Evolutionary conservation across 169 alveolate species (phyloP).

Genomic region (Cryptosporidium bovis): DNA sequence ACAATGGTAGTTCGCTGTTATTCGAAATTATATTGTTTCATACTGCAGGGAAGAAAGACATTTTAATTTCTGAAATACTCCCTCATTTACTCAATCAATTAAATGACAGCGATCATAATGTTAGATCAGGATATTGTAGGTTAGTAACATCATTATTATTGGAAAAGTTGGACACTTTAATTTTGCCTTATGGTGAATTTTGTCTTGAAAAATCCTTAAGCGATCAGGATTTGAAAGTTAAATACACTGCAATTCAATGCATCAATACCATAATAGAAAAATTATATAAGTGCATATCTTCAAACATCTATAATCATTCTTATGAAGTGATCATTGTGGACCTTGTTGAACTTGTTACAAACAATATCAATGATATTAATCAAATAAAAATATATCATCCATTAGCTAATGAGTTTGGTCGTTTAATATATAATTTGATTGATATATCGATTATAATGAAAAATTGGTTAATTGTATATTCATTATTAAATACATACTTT

Average conservation of each 20-base stretch:
- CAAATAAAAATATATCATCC: slow-evolving; percentile 14
- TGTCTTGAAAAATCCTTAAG: slow-evolving; percentile 57
- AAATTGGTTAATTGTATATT: slow-evolving; percentile 27
- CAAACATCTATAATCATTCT: background rate
- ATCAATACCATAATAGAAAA: slow-evolving; percentile 4
- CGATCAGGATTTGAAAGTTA: slow-evolving; percentile 26
- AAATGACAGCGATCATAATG: slow-evolving; percentile 4
- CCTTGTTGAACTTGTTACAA: background rate
- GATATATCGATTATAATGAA: slow-evolving; percentile 15
- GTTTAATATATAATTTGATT: background rate
- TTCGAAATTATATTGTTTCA: background rate
- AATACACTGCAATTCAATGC: slow-evolving; percentile 5
- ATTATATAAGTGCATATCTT: background rate
- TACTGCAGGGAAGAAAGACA: background rate
- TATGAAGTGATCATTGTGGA: slow-evolving; percentile 22
- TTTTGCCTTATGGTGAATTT: slow-evolving; percentile 62
- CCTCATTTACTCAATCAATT: slow-evolving; percentile 48
- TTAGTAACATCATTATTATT: background rate
- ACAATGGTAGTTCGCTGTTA: slow-evolving; percentile 1
- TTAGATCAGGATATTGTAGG: slow-evolving; percentile 28
- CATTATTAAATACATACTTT: slow-evolving; percentile 2
- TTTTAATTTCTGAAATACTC: slow-evolving; percentile 39
- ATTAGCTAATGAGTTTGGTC: slow-evolving; percentile 2
- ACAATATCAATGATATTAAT: background rate
- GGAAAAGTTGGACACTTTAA: slow-evolving; percentile 1